A percentile compares a stretch with the other conserved stretches of the same genome.
These are phyloP conservation scores for Calonectria ilicicola DNA, from an alignment of 2,329 filamentous ascomycete genomes.

Conservation along the genomic window DNA sequence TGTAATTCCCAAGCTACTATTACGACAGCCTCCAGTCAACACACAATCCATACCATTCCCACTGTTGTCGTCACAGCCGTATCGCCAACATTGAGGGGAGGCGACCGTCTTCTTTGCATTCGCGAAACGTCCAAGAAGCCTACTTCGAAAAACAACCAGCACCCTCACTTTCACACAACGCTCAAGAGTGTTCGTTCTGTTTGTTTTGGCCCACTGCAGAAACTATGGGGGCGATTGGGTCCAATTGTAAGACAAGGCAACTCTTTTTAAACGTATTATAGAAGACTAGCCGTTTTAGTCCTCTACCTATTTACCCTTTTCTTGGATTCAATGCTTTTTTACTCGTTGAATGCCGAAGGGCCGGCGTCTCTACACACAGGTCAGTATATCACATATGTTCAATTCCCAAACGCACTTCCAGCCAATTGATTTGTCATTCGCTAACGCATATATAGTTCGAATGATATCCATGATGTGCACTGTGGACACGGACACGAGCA, in stretches of 20 bases:
- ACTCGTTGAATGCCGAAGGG: background rate
- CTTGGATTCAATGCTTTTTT: background rate
- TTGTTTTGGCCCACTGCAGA: background rate
- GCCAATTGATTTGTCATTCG: background rate
- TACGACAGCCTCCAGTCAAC: no score
- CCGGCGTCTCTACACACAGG: background rate
- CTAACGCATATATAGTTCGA: background rate
- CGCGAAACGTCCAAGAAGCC: no score
- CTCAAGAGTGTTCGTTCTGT: background rate
- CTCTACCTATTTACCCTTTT: background rate
- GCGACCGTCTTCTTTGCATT: no score
- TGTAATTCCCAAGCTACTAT: no score
- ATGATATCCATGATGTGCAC: background rate
- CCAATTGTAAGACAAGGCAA: background rate
- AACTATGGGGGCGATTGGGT: background rate
- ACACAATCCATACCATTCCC: no score
- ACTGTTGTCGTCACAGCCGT: no score
- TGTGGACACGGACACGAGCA: no score
- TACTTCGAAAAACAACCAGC: no score
- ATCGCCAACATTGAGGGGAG: no score
- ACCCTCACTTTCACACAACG: no score
- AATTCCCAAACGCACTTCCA: background rate
- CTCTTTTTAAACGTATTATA: background rate
- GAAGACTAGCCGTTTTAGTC: background rate
- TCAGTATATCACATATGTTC: background rate